A percentile compares a stretch with the other conserved stretches of the same genome.
phyloP scores from a whole-genome alignment of 2,329 filamentous ascomycete species.

The Cryphonectria parasitica region DNA sequence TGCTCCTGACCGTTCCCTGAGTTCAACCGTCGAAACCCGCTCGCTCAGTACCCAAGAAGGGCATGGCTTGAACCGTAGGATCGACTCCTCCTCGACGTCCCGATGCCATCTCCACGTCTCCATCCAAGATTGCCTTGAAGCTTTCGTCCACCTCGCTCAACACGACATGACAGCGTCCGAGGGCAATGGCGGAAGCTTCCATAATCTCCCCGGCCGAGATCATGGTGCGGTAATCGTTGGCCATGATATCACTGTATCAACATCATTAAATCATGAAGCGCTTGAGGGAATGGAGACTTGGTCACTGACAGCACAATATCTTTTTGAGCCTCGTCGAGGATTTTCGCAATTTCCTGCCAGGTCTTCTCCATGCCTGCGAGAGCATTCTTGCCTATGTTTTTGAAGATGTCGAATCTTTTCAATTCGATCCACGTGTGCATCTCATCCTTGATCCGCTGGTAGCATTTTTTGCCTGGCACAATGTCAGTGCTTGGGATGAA shows the following conservation, averaged over 20 bases:
- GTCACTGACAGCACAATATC: background rate
- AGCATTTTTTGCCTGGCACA: conserved; percentile 3
- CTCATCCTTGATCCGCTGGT: background rate
- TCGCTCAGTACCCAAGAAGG: background rate
- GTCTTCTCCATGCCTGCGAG: background rate
- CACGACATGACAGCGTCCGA: conserved; percentile 4
- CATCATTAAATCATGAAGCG: background rate
- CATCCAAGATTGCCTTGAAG: conserved; percentile 12
- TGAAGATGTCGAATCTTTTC: background rate
- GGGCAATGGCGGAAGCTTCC: conserved; percentile 18
- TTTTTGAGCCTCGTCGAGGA: background rate
- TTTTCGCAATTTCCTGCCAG: background rate
- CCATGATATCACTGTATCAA: background rate
- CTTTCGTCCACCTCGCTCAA: conserved; percentile 16
- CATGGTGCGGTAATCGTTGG: conserved; percentile 10
- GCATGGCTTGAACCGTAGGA: background rate
- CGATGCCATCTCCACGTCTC: background rate
- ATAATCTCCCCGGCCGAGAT: conserved; percentile 8
- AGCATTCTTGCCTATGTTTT: background rate
- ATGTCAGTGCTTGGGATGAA: background rate
- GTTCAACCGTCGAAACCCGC: background rate
- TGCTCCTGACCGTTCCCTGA: background rate
- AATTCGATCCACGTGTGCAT: background rate
- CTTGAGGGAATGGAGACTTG: background rate
- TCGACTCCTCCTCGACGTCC: background rate